A percentile compares a stretch with the other conserved stretches of the same genome.
Evolutionary conservation across 2,329 filamentous ascomycete genomes (phyloP).

Genomic region (Zarea fungicola): DNA sequence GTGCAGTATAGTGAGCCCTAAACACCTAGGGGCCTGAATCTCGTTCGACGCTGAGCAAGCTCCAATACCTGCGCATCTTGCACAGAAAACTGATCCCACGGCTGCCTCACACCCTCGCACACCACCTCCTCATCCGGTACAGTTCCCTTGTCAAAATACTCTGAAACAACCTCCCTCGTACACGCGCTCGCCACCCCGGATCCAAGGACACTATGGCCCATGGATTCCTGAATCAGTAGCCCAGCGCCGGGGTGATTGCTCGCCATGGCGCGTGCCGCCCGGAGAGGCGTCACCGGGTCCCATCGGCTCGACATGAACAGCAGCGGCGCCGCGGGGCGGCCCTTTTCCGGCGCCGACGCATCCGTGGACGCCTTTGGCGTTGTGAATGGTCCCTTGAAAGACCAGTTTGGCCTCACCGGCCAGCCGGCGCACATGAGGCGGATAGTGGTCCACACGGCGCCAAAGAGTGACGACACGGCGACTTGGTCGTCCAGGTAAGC

Average conservation of each 20-base stretch:
- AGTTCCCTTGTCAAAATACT: slow-evolving; percentile 19
- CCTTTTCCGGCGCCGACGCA: slow-evolving; percentile 16
- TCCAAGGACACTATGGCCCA: slow-evolving; percentile 17
- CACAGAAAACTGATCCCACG: not conserved
- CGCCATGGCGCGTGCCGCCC: slow-evolving; percentile 28
- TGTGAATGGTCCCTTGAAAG: slow-evolving; percentile 8
- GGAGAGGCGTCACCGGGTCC: slow-evolving; percentile 43
- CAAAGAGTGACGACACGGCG: slow-evolving; percentile 26
- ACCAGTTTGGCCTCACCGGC: slow-evolving; percentile 9
- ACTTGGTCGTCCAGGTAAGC: slow-evolving; percentile 25
- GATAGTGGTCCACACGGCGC: slow-evolving; percentile 27
- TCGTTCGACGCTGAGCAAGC: not conserved
- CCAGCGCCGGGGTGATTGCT: slow-evolving; percentile 18
- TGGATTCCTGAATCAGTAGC: slow-evolving; percentile 19
- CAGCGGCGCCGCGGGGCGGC: slow-evolving; percentile 35
- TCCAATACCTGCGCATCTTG: not conserved
- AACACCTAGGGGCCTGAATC: not conserved
- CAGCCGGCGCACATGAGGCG: slow-evolving; percentile 36
- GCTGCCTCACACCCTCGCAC: slow-evolving; percentile 18
- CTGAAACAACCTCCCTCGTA: slow-evolving; percentile 14
- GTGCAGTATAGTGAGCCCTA: too few relatives aligned
- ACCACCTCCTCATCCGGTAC: slow-evolving; percentile 16
- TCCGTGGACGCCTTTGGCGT: not conserved
- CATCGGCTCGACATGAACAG: slow-evolving; percentile 38
- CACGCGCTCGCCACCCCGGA: slow-evolving; percentile 13